These are phyloP conservation scores for Ogataea ganodermae DNA, from an alignment of 805 yeast genomes.

Conservation along the genomic window DNA sequence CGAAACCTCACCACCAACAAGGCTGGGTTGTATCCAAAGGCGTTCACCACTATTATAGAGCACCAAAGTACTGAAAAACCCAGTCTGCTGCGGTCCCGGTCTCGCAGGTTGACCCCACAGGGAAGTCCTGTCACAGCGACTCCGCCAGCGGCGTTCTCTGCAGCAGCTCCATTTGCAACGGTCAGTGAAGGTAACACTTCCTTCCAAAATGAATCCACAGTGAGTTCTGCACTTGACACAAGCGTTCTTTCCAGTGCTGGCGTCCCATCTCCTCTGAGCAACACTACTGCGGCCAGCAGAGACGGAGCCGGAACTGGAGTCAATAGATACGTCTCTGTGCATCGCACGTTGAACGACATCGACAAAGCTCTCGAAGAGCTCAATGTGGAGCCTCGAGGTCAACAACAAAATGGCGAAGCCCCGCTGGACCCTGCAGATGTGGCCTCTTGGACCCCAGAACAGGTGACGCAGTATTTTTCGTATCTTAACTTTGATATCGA, in stretches of 20 bases:
- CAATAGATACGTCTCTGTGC: slow-evolving; percentile 42
- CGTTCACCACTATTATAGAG: slow-evolving; percentile 58
- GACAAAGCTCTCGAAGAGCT: slow-evolving; percentile 72
- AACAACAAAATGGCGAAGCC: background rate
- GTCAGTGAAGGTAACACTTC: slow-evolving; percentile 11
- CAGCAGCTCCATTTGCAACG: slow-evolving; percentile 13
- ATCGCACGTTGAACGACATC: slow-evolving; percentile 65
- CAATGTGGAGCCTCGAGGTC: slow-evolving; percentile 26
- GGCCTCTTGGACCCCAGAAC: slow-evolving; percentile 77
- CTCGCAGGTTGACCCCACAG: slow-evolving; percentile 47
- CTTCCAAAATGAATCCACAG: slow-evolving; percentile 8
- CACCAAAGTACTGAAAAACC: slow-evolving; percentile 32
- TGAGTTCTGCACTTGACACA: slow-evolving; percentile 17
- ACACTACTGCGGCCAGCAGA: slow-evolving; percentile 5
- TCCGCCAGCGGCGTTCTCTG: slow-evolving; percentile 10
- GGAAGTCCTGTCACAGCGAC: slow-evolving; percentile 28
- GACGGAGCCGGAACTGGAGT: background rate
- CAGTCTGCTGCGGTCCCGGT: slow-evolving; percentile 55
- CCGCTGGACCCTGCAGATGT: slow-evolving; percentile 51
- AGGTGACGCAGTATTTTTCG: slow-evolving; percentile 78
- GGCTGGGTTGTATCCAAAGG: slow-evolving; percentile 89
- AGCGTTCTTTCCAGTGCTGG: slow-evolving; percentile 8
- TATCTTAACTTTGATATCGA: slow-evolving; percentile 70
- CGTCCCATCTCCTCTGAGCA: slow-evolving; percentile 7
- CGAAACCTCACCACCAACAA: slow-evolving; percentile 67